phyloP scores from a whole-genome alignment of 495 filamentous ascomycete genomes.

The Glarea lozoyensis region DNA sequence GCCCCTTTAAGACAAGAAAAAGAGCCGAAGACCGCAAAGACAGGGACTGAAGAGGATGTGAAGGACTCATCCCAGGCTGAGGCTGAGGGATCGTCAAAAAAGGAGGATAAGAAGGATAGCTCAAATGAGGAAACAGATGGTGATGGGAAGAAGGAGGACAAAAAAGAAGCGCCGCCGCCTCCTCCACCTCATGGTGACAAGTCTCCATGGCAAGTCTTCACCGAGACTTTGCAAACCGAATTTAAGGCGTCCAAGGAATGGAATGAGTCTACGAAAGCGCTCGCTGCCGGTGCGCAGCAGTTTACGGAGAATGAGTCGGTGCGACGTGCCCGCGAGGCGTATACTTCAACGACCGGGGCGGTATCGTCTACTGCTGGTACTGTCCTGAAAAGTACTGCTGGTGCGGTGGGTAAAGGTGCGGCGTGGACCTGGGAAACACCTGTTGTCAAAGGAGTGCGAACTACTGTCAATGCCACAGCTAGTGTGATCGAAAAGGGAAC shows the following conservation, averaged over 20 bases:
- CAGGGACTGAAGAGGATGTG: conserved; percentile 27
- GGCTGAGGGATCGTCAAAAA: conserved; percentile 16
- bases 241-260: conserved; percentile 98
- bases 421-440: conserved; percentile 95
- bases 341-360: conserved; percentile 71
- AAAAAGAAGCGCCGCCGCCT: conserved; percentile 60
- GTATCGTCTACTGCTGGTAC: conserved; percentile 61
- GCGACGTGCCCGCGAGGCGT: conserved; percentile 74
- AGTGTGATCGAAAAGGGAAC: conserved; percentile 87
- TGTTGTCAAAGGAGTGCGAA: conserved; percentile 84
- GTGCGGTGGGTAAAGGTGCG: conserved; percentile 78
- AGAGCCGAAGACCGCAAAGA: conserved; percentile 26
- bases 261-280: conserved; percentile 95
- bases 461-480: conserved; percentile 76
- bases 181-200: conserved; percentile 96
- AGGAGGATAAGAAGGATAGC: conserved; percentile 38
- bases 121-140: conserved; percentile 30
- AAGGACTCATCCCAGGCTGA: conserved; percentile 22
- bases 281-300: conserved; percentile 78
- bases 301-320: conserved; percentile 94
- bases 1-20: conserved; percentile 27
- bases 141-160: conserved; percentile 41
- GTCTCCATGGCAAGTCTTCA: conserved; percentile 96
- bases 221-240: conserved; percentile 83
- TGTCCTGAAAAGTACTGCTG: conserved; percentile 76